phyloP scores from a whole-genome alignment of 192 early-diverging fungal genomes.

The Gigaspora rosea region DNA sequence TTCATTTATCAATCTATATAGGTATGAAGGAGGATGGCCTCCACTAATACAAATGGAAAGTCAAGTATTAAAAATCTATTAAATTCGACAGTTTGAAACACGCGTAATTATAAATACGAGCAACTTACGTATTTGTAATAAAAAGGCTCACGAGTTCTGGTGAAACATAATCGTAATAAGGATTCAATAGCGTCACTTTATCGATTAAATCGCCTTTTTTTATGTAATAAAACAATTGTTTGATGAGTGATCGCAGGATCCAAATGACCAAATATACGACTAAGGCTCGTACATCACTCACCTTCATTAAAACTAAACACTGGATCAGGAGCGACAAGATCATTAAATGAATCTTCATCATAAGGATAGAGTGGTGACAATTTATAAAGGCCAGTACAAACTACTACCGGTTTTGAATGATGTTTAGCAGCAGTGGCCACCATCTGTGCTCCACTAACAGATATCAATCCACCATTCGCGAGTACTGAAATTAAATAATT shows the following conservation, averaged over 20 bases:
- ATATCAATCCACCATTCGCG: conserved; percentile 91
- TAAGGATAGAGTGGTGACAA: conserved; percentile 86
- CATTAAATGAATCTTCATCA: conserved; percentile 83
- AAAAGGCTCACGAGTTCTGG: conserved; percentile 90
- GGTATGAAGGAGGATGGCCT: conserved; percentile 74
- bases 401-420: conserved; percentile 91
- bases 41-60: conserved; percentile 43
- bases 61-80: no score
- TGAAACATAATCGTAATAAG: conserved; percentile 89
- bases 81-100: no score
- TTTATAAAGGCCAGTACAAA: conserved; percentile 88
- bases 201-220: conserved; percentile 71
- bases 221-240: background rate
- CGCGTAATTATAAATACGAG: no score
- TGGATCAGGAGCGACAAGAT: conserved; percentile 73
- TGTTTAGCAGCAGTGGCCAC: conserved; percentile 90
- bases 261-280: no score
- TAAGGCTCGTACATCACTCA: conserved; percentile 7
- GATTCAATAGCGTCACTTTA: conserved; percentile 79
- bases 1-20: conserved; percentile 76
- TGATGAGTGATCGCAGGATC: no score
- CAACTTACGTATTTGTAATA: conserved; percentile 81
- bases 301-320: conserved; percentile 82
- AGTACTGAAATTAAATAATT: conserved; percentile 55
- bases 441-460: conserved; percentile 76